Base-by-base conservation (phyloP, 345 rosid species). In the Nephelium lappaceum region DNA sequence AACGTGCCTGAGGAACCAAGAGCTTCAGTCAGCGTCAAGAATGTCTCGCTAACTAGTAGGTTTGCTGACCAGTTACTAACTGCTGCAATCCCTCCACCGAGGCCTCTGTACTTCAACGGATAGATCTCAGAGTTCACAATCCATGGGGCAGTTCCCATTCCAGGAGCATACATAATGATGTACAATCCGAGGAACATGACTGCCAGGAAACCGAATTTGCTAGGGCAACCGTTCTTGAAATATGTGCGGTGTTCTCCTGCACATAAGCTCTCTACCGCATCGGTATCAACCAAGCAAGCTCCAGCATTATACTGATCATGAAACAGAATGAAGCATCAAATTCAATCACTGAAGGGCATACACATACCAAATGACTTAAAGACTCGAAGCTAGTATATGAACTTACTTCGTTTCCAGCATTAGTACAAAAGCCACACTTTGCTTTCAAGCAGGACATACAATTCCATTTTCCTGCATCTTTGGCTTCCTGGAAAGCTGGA, bases 71-170 rank as follows among this genome's bases (percentile, higher is more conserved):
- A 95, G 84, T 93, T 93, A 0, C 89, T 42, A 3, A 93, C 95
- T 0, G 97, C 97, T 0, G 95, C 97, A 5, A 95, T 89, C 5
- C 96, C 98, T 78, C 95, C 98, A 0, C 98, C 94, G 8, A 90
- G n/a, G 0, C 98, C 98, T 85, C 97, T 85, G 77, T 93, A 95
- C 67, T 89, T 83, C 36, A 93, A 79, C 0, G 98, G 98, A 72
- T 95, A 95, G 18, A 95, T 95, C 89, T 95, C 98, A 12, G 98
- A 93, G 88, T 93, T 95, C 6, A 93, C 88, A n/a, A 93, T 89
- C 98, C 97, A 90, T 0, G 97, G 98, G n/a, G 81, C 93, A 0
- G 96, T 89, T 3, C 98, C 98, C 94, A 93, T 93, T 16, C 98
- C 95, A 0, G 98, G 98, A 0, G 98, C 85, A 61, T 89, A 95